Evolutionary conservation across 2,329 filamentous ascomycete genomes (phyloP), one percentile per base, ranked within the genome.

Genomic region (Lachnellula arida): DNA sequence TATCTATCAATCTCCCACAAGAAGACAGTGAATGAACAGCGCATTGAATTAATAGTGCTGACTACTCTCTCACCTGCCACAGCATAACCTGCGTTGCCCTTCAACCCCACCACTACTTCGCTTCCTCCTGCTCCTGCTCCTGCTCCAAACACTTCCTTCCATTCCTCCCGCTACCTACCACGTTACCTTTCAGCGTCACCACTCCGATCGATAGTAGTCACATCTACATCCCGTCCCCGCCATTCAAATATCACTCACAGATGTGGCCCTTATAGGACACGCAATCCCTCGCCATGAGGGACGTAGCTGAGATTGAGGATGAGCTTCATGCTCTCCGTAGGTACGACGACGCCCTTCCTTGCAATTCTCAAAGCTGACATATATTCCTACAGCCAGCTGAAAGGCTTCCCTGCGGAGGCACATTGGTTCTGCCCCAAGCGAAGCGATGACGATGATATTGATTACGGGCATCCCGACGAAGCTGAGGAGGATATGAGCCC

Each of bases 381-480:
- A 17, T 46, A 48, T 5, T 3, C 47, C 37, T 35, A 37, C 35
- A 71, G 69, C 25, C 62, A 67, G 40, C 58, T 71, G 15, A 66
- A 66, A 53, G 62, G 56, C 25, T 68, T 70, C 51, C 67, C 68
- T 28, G 19, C 57, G 8, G 70, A 79, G 14, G 73, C 76, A 23
- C 88, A 91, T 65, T 76, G 89, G 51, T 81, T 90, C 57, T 91
- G 88, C 59, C 86, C 88, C 1, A 83, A 81, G 58, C 71, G 82
- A 54, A 73, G 76, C 63, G 80, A 84, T 47, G 81, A 87, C 1
- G 88, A 91, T 59, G 70, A 71, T 19, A 80, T 82, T 60, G 79
- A 85, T 64, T 90, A 90, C 71, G 78, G 85, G 22, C 78, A 85
- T 58, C 74, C 73, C 3, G 70, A 75, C 44, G 69, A 73, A 5